phyloP scores from a whole-genome alignment of 129 eudicot genomes.

The Arctium lappa region DNA sequence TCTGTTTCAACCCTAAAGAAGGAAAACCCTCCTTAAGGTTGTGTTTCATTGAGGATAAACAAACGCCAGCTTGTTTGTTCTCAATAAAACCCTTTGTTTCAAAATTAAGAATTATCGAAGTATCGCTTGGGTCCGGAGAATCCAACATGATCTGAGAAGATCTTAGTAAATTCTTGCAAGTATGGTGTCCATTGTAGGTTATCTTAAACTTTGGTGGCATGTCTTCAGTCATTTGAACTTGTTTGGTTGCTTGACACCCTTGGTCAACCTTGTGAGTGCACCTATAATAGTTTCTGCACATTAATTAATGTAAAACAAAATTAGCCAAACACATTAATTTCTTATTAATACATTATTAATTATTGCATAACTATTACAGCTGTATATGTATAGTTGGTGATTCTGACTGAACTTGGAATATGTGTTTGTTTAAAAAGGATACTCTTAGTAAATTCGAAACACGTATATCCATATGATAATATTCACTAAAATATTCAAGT shows the following conservation, averaged over 20 bases:
- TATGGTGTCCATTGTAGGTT: constrained; percentile 46
- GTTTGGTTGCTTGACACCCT: constrained; percentile 58
- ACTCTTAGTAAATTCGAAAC: not conserved
- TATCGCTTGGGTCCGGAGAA: constrained; percentile 4
- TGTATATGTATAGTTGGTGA: not conserved
- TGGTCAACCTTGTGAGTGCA: constrained; percentile 69
- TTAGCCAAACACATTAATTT: not conserved
- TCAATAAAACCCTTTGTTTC: not conserved
- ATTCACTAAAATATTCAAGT: not conserved
- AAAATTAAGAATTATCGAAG: constrained; percentile 41
- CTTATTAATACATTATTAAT: not conserved
- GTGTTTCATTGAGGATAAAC: not conserved
- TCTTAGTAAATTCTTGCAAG: constrained; percentile 31
- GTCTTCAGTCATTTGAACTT: constrained; percentile 45
- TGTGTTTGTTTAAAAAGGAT: not conserved
- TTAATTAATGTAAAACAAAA: not conserved
- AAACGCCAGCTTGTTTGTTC: not conserved
- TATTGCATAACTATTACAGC: not conserved
- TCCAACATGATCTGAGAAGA: constrained; percentile 26
- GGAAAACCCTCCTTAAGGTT: not conserved
- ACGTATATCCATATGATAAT: not conserved
- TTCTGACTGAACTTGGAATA: not conserved
- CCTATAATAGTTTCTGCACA: constrained; percentile 58
- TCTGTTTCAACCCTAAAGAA: not conserved
- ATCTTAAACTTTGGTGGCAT: constrained; percentile 36